Percentiles rank a stretch among this genome's conserved stretches.
Evolutionary conservation across 345 rosid species (phyloP).

Genomic region (Microcos paniculata): DNA sequence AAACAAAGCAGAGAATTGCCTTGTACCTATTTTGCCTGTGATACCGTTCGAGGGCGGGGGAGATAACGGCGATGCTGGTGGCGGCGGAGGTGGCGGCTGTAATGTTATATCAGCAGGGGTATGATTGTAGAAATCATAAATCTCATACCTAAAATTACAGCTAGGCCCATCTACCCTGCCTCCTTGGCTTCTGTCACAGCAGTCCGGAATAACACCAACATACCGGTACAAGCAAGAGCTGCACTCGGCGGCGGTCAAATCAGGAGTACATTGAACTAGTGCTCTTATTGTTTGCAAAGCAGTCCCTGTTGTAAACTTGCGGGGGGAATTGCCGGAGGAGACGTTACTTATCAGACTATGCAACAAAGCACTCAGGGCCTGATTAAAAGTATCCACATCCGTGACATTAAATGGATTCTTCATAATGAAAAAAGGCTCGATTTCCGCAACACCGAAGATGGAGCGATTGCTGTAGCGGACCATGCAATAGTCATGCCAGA

Average conservation of each 20-base stretch:
- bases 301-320: constrained; percentile 22
- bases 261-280: constrained; percentile 47
- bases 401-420: constrained; percentile 12
- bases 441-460: constrained; percentile 14
- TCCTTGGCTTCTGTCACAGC: constrained; percentile 17
- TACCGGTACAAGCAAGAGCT: constrained; percentile 8
- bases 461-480: constrained; percentile 39
- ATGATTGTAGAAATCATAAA: constrained; percentile 14
- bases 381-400: constrained; percentile 11
- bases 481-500: constrained; percentile 37
- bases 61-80: too few relatives aligned
- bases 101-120: neutral
- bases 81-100: neutral
- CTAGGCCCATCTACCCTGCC: constrained; percentile 18
- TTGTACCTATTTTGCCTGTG: neutral
- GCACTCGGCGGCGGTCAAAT: constrained; percentile 21
- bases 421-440: neutral
- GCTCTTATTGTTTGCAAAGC: constrained; percentile 21
- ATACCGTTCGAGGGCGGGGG: neutral
- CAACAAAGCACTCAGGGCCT: constrained; percentile 12
- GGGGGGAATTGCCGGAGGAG: constrained; percentile 17
- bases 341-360: constrained; percentile 14
- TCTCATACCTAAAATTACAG: constrained; percentile 33
- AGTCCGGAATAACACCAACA: neutral
- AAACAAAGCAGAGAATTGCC: too few relatives aligned